Conservation (phyloP, 2,329 filamentous ascomycete species). For the Pestalotiopsis sp. region DNA sequence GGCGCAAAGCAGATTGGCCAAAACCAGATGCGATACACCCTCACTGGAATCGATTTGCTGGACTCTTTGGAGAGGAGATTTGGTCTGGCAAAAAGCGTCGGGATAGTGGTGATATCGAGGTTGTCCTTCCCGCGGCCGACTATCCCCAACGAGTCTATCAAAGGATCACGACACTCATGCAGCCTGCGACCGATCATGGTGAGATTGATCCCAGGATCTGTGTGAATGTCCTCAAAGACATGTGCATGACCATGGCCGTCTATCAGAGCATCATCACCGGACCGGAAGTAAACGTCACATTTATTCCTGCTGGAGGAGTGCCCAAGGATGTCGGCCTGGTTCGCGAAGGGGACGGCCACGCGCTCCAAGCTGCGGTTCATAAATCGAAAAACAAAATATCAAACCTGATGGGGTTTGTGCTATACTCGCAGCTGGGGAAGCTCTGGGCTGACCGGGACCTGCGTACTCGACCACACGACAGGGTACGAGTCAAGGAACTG, state of each 20-base stretch:
- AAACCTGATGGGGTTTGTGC: not conserved
- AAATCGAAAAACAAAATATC: not conserved
- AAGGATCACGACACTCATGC: no score
- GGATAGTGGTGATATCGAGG: no score
- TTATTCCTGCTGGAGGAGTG: not conserved
- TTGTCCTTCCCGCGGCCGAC: no score
- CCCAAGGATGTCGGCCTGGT: not conserved
- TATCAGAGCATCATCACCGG: not conserved
- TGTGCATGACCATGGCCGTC: not conserved
- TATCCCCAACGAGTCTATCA: no score
- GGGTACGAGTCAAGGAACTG: not conserved
- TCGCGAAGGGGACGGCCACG: not conserved
- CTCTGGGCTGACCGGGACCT: not conserved
- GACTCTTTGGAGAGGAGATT: not conserved
- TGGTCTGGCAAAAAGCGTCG: no score
- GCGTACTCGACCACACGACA: not conserved
- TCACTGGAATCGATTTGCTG: not conserved
- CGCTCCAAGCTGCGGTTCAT: not conserved
- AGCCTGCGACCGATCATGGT: no score
- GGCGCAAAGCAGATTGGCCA: slow-evolving; percentile 35
- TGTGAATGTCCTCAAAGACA: not conserved
- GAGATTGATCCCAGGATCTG: no score
- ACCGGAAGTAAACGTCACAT: not conserved
- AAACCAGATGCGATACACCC: not conserved
- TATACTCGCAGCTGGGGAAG: not conserved